Conservation (phyloP, 768 basidiomycete genomes). For the Boletellus emodensis region DNA sequence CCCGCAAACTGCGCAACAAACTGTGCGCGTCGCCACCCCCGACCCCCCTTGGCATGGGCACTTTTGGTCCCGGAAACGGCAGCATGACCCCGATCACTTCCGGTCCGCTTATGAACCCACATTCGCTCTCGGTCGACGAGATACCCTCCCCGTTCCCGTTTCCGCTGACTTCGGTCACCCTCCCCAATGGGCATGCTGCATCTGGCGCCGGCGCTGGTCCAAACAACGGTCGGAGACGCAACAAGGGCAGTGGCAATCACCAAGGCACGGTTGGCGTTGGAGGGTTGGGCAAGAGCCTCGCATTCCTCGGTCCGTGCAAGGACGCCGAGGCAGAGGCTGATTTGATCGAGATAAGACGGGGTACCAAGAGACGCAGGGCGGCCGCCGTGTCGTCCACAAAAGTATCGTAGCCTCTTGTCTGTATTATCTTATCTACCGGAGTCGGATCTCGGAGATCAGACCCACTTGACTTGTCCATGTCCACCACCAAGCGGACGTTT, state of each 20-base stretch:
- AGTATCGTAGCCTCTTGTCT: constrained; percentile 21
- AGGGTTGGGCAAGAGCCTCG: constrained; percentile 71
- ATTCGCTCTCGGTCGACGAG: constrained; percentile 82
- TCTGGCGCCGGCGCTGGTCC: constrained; percentile 37
- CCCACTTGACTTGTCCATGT: neutral
- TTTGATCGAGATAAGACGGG: constrained; percentile 72
- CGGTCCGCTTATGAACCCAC: constrained; percentile 72
- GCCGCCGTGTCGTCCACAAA: constrained; percentile 31
- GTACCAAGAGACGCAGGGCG: constrained; percentile 52
- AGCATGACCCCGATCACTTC: constrained; percentile 57
- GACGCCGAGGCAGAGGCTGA: constrained; percentile 73
- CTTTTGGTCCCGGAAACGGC: constrained; percentile 35
- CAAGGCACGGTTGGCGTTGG: constrained; percentile 54
- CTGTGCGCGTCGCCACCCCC: constrained; percentile 74
- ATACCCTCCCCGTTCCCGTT: constrained; percentile 83
- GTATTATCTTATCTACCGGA: constrained; percentile 30
- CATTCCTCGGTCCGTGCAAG: constrained; percentile 51
- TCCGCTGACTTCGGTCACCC: constrained; percentile 56
- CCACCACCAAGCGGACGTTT: constrained; percentile 41
- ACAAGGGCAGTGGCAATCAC: constrained; percentile 52
- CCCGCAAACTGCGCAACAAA: constrained; percentile 81
- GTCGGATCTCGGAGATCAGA: constrained; percentile 22
- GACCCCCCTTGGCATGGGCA: constrained; percentile 51
- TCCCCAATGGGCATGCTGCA: constrained; percentile 33
- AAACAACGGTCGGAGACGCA: constrained; percentile 41